Conservation (phyloP, 345 rosid species). For the Rubroshorea leprosula region DNA sequence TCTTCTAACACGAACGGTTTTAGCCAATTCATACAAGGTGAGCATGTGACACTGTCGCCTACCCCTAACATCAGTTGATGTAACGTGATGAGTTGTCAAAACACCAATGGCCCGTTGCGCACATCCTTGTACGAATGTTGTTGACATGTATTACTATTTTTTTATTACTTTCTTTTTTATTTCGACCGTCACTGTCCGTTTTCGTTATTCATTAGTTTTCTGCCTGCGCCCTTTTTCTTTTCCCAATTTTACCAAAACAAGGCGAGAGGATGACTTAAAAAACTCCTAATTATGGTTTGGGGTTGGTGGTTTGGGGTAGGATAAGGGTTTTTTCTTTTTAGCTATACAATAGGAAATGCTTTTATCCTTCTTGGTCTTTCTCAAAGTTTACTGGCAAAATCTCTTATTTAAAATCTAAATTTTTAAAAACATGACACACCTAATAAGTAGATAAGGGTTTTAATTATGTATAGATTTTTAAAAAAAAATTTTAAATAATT, state of each 20-base stretch:
- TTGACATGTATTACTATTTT: not conserved
- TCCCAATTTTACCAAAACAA: conserved; percentile 13
- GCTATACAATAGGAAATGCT: too few relatives aligned
- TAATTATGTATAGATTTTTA: too few relatives aligned
- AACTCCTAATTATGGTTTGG: not conserved
- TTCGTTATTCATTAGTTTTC: not conserved
- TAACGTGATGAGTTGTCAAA: not conserved
- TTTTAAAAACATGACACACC: too few relatives aligned
- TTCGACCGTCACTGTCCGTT: not conserved
- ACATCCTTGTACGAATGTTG: conserved; percentile 28
- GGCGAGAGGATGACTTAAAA: not conserved
- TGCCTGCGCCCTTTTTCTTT: not conserved
- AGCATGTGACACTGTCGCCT: not conserved
- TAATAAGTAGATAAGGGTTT: too few relatives aligned
- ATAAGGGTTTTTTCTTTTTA: not conserved
- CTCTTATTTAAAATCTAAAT: too few relatives aligned
- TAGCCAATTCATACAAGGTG: too few relatives aligned
- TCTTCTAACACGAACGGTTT: too few relatives aligned
- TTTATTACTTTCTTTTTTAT: not conserved
- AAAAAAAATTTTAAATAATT: too few relatives aligned
- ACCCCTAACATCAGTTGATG: not conserved
- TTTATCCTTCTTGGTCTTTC: too few relatives aligned
- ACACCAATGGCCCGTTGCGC: not conserved
- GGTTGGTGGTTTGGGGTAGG: not conserved
- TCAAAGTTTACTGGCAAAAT: too few relatives aligned